Percentiles rank a stretch among this genome's conserved stretches.
Conservation (phyloP, 1,139 yeast genomes). For the Pichia sp. region DNA sequence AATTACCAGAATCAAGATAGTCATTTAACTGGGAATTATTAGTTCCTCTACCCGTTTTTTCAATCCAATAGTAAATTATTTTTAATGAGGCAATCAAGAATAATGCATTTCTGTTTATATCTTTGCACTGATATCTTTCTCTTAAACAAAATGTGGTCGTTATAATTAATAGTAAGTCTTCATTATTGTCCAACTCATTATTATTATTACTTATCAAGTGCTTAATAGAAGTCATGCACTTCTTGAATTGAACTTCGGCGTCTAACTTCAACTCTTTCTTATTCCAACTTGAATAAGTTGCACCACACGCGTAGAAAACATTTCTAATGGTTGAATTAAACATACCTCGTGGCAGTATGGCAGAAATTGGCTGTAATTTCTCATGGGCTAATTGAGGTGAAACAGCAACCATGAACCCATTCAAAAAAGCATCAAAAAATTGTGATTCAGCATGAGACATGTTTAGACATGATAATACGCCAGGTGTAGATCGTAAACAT, state of each 20-base stretch:
- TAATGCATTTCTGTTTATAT: background rate
- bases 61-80: constrained; percentile 1
- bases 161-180: constrained; percentile 1
- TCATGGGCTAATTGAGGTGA: constrained; percentile 1
- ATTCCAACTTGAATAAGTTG: constrained; percentile 17
- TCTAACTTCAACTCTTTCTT: background rate
- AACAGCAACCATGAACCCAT: constrained; percentile 33
- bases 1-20: background rate
- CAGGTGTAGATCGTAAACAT: constrained; percentile 10
- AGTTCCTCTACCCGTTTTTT: background rate
- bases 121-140: constrained; percentile 3
- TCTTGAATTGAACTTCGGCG: background rate
- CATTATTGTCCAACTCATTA: background rate
- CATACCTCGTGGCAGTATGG: constrained; percentile 2
- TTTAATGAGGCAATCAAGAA: constrained; percentile 1
- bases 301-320: constrained; percentile 35
- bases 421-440: constrained; percentile 31
- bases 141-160: background rate
- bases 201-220: background rate
- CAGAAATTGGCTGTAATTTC: background rate
- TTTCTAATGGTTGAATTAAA: constrained; percentile 19
- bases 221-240: background rate
- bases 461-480: background rate
- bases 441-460: constrained; percentile 21
- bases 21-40: background rate